Evolutionary conservation across 2,329 filamentous ascomycete genomes (phyloP).

Genomic region (Helotiales sp.): DNA sequence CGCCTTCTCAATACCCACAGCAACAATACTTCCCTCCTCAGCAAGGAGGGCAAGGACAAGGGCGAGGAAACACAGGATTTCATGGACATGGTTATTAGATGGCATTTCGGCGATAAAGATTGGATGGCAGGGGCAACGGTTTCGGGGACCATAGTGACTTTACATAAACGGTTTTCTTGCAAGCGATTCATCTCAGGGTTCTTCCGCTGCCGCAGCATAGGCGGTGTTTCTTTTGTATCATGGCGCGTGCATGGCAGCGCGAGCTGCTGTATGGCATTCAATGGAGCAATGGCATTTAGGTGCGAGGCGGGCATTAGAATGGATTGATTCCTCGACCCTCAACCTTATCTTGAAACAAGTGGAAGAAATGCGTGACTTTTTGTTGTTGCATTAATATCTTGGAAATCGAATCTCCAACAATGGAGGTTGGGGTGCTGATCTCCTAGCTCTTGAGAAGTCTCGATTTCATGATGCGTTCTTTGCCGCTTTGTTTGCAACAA

Average conservation of each 20-base stretch:
- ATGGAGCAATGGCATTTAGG: not conserved
- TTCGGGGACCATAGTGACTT: not conserved
- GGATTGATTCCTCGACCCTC: not conserved
- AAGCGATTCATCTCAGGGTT: slow-evolving; percentile 1
- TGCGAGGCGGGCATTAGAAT: slow-evolving; percentile 1
- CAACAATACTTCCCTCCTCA: slow-evolving; percentile 17
- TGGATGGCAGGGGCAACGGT: too few species aligned
- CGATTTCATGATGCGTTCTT: too few species aligned
- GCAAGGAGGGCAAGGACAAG: slow-evolving; percentile 19
- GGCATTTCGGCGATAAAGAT: not conserved
- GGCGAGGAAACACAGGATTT: slow-evolving; percentile 17
- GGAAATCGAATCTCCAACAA: too few species aligned
- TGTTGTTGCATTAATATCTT: too few species aligned
- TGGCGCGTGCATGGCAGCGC: slow-evolving; percentile 3
- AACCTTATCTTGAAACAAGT: too few species aligned
- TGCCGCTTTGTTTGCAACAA: too few species aligned
- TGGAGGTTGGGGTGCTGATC: too few species aligned
- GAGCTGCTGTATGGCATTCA: not conserved
- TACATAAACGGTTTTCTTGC: not conserved
- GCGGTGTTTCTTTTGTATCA: slow-evolving; percentile 7
- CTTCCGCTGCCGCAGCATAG: not conserved
- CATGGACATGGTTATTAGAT: slow-evolving; percentile 18
- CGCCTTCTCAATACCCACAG: slow-evolving; percentile 21
- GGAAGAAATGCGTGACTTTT: too few species aligned
- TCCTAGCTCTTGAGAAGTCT: too few species aligned